Evolutionary conservation across 768 basidiomycete genomes (phyloP).

Genomic region (Xerocomus brunneocitrinus): DNA sequence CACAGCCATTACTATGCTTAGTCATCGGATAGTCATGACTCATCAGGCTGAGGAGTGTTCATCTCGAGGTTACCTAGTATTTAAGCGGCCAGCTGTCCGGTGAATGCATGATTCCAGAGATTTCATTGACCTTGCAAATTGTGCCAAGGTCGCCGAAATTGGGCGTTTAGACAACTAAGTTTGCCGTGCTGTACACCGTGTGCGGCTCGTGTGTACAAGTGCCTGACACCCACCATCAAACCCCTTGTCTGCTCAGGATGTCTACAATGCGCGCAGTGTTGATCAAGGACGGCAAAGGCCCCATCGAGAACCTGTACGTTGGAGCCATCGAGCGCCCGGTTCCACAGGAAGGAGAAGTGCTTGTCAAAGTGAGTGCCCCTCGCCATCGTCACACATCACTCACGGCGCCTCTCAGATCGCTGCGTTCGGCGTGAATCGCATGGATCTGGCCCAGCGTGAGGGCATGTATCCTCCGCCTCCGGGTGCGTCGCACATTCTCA

Average conservation of each 20-base stretch:
- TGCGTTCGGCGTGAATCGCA: slow-evolving; percentile 85
- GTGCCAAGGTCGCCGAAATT: neutral
- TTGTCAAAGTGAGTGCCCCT: slow-evolving; percentile 62
- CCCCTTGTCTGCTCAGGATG: slow-evolving; percentile 5
- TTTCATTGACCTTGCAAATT: neutral
- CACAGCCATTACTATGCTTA: slow-evolving; percentile 15
- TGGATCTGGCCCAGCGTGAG: slow-evolving; percentile 74
- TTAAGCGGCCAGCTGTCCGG: too few species aligned
- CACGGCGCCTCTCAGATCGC: slow-evolving; percentile 45
- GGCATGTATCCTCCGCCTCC: slow-evolving; percentile 75
- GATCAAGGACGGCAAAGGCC: slow-evolving; percentile 71
- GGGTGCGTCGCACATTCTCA: slow-evolving; percentile 70
- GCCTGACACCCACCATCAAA: neutral
- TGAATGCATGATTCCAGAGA: neutral
- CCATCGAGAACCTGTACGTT: slow-evolving; percentile 72
- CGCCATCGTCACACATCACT: neutral
- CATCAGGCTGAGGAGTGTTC: too few species aligned
- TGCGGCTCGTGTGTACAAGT: neutral
- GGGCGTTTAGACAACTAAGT: neutral
- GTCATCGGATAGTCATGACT: slow-evolving; percentile 7
- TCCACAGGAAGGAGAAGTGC: slow-evolving; percentile 55
- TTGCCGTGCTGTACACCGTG: neutral
- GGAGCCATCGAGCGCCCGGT: slow-evolving; percentile 65
- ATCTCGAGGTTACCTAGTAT: too few species aligned
- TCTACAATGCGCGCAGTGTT: slow-evolving; percentile 70